A percentile compares a stretch with the other conserved stretches of the same genome.
Evolutionary conservation across 2,329 filamentous ascomycete species (phyloP).

Genomic region (Purpureocillium lavendulum): DNA sequence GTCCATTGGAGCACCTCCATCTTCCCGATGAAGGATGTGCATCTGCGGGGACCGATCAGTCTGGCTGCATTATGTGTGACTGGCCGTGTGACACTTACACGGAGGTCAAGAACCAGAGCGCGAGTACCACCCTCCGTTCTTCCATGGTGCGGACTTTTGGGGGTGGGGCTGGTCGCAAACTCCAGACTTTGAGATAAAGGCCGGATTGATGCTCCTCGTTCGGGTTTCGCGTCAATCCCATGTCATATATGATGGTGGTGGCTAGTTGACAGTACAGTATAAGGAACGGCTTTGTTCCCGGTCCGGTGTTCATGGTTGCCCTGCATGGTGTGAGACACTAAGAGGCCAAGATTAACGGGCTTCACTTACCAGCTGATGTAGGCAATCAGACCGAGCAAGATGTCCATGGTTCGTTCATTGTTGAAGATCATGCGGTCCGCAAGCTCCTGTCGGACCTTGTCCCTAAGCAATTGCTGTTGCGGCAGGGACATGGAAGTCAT

Average conservation of each 20-base stretch:
- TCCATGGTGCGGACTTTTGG: slow-evolving; percentile 34
- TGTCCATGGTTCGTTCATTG: slow-evolving; percentile 40
- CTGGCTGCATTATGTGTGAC: not conserved
- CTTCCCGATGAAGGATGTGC: slow-evolving; percentile 32
- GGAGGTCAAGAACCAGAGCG: slow-evolving; percentile 33
- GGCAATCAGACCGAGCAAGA: slow-evolving; percentile 40
- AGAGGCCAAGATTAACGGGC: not conserved
- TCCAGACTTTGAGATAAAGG: slow-evolving; percentile 26
- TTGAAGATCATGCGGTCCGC: slow-evolving; percentile 37
- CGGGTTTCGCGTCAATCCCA: slow-evolving; percentile 32
- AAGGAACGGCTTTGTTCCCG: slow-evolving; percentile 32
- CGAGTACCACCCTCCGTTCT: slow-evolving; percentile 39
- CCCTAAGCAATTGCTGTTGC: slow-evolving; percentile 29
- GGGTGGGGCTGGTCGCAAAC: slow-evolving; percentile 13
- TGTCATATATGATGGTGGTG: slow-evolving; percentile 33
- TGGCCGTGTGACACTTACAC: slow-evolving; percentile 15
- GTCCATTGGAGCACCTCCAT: slow-evolving; percentile 49
- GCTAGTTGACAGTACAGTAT: slow-evolving; percentile 34
- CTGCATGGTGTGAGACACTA: slow-evolving; percentile 11
- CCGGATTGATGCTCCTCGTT: slow-evolving; percentile 25
- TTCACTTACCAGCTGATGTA: slow-evolving; percentile 3
- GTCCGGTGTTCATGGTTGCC: slow-evolving; percentile 27
- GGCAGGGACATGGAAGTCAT: slow-evolving; percentile 32
- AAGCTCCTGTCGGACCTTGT: slow-evolving; percentile 33
- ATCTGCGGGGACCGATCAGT: slow-evolving; percentile 12